Base-by-base conservation (phyloP, 2,329 filamentous ascomycete species). In the Pseudogymnoascus sp. region DNA sequence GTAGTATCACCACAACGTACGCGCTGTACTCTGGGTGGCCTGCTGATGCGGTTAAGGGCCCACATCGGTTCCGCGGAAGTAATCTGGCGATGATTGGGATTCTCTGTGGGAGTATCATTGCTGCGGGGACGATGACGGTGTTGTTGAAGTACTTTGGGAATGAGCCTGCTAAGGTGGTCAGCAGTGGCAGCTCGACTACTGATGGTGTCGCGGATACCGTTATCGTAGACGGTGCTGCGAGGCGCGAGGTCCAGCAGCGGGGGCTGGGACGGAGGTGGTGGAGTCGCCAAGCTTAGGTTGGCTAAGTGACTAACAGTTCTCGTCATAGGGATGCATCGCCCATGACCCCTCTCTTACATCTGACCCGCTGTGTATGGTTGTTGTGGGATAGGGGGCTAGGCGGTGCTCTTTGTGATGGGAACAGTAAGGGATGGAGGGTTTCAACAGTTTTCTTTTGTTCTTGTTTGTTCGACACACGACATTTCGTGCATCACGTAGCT, bases 61-160 rank as follows among this genome's bases (percentile, higher is more conserved):
- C 83, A 8, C 79, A 83, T 69, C 87, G 87, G 75, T 95, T 88
- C 75, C 86, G 89, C 65, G 87, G 87, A 73, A 95, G 90, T 76
- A 96, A 95, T 74, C 77, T 92, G 67, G 85, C 87, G 68, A 95
- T 96, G 91, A 86, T 96, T 63, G 92, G 87, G 2, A 96, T 96
- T 62, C 76, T 96, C 18, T 85, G 83, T 65, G 77, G 86, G 59
- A 96, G 91, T 75, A 92, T 96, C 59, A 66, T 87, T 3, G 88
- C 87, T 68, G 87, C 87, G 45, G 76, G 86, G 21, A 70, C 80
- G 62, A 92, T 94, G 87, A 83, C 85, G 59, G 69, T 85, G 15
- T 74, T 90, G 62, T 75, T 95, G 40, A 86, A 70, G 71, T 72
- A 81, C 31, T 76, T 85, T 63, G 84, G 83, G 18, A 83, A 84